Conservation (phyloP, 345 rosid genomes). For the Streptanthus diversifolius region DNA sequence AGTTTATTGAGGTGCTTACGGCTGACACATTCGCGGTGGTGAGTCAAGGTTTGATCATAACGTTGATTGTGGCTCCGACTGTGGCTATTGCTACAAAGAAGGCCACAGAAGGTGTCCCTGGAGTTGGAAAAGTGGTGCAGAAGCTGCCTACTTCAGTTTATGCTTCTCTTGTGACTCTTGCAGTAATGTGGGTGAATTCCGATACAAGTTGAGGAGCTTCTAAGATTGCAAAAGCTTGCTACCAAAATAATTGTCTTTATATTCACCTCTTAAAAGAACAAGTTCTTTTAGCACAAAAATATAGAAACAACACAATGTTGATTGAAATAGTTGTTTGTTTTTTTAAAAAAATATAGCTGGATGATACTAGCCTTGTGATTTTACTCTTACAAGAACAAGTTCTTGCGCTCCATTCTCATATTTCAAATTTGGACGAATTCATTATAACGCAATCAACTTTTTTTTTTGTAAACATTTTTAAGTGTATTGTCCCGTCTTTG, state of each 20-base stretch:
- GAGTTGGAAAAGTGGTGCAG: slow-evolving; percentile 77
- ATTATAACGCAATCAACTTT: neutral
- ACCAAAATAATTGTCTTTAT: neutral
- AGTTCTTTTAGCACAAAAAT: neutral
- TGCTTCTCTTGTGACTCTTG: slow-evolving; percentile 82
- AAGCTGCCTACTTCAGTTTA: slow-evolving; percentile 73
- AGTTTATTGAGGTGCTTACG: slow-evolving; percentile 54
- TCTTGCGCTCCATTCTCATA: neutral
- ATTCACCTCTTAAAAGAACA: neutral
- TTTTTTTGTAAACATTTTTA: too few relatives aligned
- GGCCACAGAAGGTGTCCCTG: slow-evolving; percentile 86
- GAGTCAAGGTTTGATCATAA: slow-evolving; percentile 74
- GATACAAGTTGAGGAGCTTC: slow-evolving; percentile 12
- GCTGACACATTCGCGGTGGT: slow-evolving; percentile 59
- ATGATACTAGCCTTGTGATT: neutral
- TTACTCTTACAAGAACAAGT: neutral
- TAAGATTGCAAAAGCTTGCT: neutral
- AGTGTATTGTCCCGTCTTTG: too few relatives aligned
- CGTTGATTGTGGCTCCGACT: slow-evolving; percentile 85
- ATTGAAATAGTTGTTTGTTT: neutral
- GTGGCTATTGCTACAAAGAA: slow-evolving; percentile 82
- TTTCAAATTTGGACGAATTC: neutral
- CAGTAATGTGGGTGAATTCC: slow-evolving; percentile 46
- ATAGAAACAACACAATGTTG: neutral
- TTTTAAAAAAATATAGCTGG: neutral